A percentile compares a stretch with the other conserved stretches of the same genome.
Conservation (phyloP, 2,329 filamentous ascomycete species). For the Cadophora gregata region DNA sequence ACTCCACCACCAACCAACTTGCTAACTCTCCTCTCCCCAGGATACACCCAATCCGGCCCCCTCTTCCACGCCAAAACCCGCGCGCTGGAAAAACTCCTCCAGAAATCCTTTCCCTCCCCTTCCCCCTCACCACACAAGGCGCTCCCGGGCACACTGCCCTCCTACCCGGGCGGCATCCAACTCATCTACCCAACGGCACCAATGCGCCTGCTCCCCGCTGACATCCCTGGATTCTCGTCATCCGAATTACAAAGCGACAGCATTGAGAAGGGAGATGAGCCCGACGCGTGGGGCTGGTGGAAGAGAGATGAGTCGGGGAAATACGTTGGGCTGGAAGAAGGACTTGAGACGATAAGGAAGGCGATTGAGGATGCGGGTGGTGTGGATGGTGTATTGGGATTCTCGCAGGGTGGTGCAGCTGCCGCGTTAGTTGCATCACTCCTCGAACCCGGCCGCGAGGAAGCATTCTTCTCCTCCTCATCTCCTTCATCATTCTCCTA, state of each 20-base stretch:
- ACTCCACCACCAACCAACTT: background rate
- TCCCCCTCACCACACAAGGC: constrained; percentile 52
- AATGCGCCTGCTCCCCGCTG: constrained; percentile 63
- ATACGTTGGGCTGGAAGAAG: constrained; percentile 74
- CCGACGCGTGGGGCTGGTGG: constrained; percentile 87
- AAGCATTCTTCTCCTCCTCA: constrained; percentile 52
- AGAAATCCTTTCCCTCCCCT: constrained; percentile 70
- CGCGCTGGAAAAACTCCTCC: constrained; percentile 80
- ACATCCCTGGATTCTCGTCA: constrained; percentile 70
- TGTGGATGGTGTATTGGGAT: constrained; percentile 81
- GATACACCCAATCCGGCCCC: constrained; percentile 88
- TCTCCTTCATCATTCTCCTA: constrained; percentile 53
- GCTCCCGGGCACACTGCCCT: constrained; percentile 46
- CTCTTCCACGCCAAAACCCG: constrained; percentile 89
- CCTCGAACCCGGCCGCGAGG: constrained; percentile 61
- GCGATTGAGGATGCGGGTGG: constrained; percentile 67
- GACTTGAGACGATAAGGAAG: constrained; percentile 66
- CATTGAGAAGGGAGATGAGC: constrained; percentile 54
- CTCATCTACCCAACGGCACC: constrained; percentile 75
- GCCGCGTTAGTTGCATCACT: constrained; percentile 75
- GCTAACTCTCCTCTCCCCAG: constrained; percentile 47
- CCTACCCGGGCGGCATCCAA: constrained; percentile 52
- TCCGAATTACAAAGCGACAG: constrained; percentile 46
- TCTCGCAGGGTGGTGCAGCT: constrained; percentile 79
- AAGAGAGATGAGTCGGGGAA: constrained; percentile 65